Conservation (phyloP, 192 early-diverging fungal species). For the Podila verticillata region DNA sequence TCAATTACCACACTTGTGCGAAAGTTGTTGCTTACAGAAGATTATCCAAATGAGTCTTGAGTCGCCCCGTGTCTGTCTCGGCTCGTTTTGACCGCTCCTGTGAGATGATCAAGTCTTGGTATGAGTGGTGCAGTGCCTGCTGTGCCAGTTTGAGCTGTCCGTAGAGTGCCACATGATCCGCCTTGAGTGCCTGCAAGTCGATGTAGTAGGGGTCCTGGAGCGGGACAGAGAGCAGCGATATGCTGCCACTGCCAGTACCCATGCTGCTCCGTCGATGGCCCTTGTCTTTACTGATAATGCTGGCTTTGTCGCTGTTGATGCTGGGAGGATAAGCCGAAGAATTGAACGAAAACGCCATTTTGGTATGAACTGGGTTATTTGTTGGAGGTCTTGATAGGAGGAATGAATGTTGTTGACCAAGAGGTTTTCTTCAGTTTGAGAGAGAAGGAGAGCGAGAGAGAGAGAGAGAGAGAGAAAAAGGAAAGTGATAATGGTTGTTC, state of each 20-base stretch:
- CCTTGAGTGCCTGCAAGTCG: conserved; percentile 17
- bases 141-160: conserved; percentile 32
- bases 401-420: too few relatives aligned
- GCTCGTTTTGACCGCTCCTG: conserved; percentile 31
- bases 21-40: conserved; percentile 31
- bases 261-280: background rate
- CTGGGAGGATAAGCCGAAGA: background rate
- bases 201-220: conserved; percentile 27
- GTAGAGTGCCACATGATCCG: conserved; percentile 18
- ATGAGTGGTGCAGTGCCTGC: conserved; percentile 21
- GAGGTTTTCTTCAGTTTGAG: too few relatives aligned
- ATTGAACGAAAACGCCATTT: background rate
- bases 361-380: background rate
- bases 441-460: background rate
- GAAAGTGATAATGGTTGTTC: background rate
- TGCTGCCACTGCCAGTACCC: background rate
- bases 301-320: background rate
- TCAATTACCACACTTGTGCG: too few relatives aligned
- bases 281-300: background rate
- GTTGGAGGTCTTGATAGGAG: too few relatives aligned
- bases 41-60: conserved; percentile 19
- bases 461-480: background rate
- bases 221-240: conserved; percentile 32
- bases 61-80: conserved; percentile 18
- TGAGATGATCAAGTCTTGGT: conserved; percentile 24